Base-by-base conservation (phyloP, 441 rosid genomes). In the Melastoma candidum region DNA sequence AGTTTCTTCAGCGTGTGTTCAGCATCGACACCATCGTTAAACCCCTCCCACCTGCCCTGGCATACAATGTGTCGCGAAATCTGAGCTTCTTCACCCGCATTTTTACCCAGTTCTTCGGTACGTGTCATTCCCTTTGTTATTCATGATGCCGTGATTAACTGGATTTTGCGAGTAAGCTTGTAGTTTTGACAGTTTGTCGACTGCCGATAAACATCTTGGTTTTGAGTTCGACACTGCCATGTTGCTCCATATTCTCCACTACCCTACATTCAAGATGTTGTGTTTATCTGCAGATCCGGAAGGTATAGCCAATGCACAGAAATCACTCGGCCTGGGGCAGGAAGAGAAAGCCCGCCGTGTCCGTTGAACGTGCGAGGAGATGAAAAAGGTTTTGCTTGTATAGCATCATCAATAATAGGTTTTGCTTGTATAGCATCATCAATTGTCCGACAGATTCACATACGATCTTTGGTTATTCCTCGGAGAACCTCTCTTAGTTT, bases 51-150 rank as follows among this genome's bases (percentile, higher is more conserved):
- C 97, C 95, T 50, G 58, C 83, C 29, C 74, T 84, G 92, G 95
- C 87, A 3, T 88, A 78, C 74, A 92, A 84, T 9, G 87, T 72
- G 60, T 85, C 97, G 50, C 92, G 95, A 56, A 88, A 88, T 73
- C 77, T 92, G 82, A 80, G 80, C 81, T 92, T 92, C 82, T 88
- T 92, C 76, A 82, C 83, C 0, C 92, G 97, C 58, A 88, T 92
- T 68, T 92, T 92, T 72, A 92, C 98, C 5, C 98, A 92, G 76
- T 92, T 92, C 80, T 92, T 88, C 62, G 95, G 98, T 92, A 65
- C 67, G 90, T 62, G 43, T 22, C 13, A 29, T 52, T 32, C 41
- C 41, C 41, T 32, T 32, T 32, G 41, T 32, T 32, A 32, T 4
- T 29, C 36, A 29, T 29, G 36, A 29, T 29, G 36, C 3, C 7